Conservation (phyloP, 1,284 basidiomycete genomes). For the Fereydounia khargensis region DNA sequence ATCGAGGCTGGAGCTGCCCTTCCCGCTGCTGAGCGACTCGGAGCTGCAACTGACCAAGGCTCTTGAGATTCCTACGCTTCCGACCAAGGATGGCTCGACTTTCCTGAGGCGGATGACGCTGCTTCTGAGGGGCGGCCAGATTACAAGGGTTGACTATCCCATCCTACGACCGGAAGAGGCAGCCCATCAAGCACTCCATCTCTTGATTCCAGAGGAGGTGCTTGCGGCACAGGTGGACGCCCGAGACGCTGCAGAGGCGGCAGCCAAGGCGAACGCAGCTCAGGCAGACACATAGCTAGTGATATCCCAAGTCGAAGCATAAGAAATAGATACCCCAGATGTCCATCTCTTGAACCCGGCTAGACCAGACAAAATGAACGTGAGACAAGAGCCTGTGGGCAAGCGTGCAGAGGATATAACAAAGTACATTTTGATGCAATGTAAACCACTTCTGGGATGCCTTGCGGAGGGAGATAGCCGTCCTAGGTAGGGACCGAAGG, state of each 20-base stretch:
- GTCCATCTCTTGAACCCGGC: too few species aligned
- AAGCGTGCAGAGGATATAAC: too few species aligned
- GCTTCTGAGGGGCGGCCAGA: constrained; percentile 41
- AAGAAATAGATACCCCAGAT: too few species aligned
- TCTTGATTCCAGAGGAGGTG: constrained; percentile 31
- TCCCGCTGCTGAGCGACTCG: constrained; percentile 29
- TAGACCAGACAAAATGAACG: too few species aligned
- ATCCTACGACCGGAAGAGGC: constrained; percentile 23
- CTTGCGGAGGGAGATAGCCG: too few species aligned
- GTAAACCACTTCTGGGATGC: too few species aligned
- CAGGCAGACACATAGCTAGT: not conserved
- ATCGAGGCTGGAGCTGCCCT: constrained; percentile 10
- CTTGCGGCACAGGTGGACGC: constrained; percentile 25
- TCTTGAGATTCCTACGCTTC: constrained; percentile 35
- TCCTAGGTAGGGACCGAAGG: too few species aligned
- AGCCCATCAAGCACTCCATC: constrained; percentile 20
- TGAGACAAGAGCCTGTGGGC: too few species aligned
- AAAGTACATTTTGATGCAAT: too few species aligned
- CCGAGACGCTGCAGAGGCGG: constrained; percentile 21
- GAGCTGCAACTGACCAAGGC: constrained; percentile 7
- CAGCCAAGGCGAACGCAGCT: not conserved
- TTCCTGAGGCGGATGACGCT: constrained; percentile 37
- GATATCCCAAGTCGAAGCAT: too few species aligned
- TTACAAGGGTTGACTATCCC: constrained; percentile 44
- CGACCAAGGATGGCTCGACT: constrained; percentile 10